Base-by-base conservation (phyloP, 805 yeast species). In the Cyberlindnera xishuangbannaensis region DNA sequence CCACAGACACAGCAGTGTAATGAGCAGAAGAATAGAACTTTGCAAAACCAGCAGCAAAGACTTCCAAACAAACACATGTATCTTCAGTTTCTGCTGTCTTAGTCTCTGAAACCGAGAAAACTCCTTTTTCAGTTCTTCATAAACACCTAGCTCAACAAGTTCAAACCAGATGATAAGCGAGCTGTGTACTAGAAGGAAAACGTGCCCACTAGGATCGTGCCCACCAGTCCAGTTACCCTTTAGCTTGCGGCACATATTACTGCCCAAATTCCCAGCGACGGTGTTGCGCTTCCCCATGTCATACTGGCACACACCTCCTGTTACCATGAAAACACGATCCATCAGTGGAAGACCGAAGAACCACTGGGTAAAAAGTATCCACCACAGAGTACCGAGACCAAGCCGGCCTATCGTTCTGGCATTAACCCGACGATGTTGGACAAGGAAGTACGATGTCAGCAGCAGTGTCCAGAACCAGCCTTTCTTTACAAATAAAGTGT, bases 131-230 rank as follows among this genome's bases (percentile, higher is more conserved):
- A 64, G 58, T 15, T 45, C 57, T 58, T 45, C n/a, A 25, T 42
- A 61, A 58, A 65, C 47, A 26, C 34, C 53, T 47, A 56, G 28
- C 40, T 73, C 76, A 15, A 65, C 39, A 7, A 74, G 52, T 52
- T 88, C 96, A 36, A 76, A 75, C 50, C 83, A 64, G 43, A 90
- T 50, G 36, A 82, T 71, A 35, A 80, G 53, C 19, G 80, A 71
- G 7, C 84, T 67, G 38, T 80, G 82, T 5, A 80, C 69, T 28
- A 90, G 61, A 26, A 92, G 55, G 48, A 88, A 92, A 1, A 85
- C 80, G 53, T 92, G 98, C 0, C 98, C 98, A 40, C 90, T 80
- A 5, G 97, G 95, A 61, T 92, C 98, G 53, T 86, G 95, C 0
- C 98, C 98, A 1, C 95, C 86, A 7, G 45, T 40, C 92, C 90